Conservation (phyloP, 2,329 filamentous ascomycete species). For the Colletotrichum gloeosporioides region DNA sequence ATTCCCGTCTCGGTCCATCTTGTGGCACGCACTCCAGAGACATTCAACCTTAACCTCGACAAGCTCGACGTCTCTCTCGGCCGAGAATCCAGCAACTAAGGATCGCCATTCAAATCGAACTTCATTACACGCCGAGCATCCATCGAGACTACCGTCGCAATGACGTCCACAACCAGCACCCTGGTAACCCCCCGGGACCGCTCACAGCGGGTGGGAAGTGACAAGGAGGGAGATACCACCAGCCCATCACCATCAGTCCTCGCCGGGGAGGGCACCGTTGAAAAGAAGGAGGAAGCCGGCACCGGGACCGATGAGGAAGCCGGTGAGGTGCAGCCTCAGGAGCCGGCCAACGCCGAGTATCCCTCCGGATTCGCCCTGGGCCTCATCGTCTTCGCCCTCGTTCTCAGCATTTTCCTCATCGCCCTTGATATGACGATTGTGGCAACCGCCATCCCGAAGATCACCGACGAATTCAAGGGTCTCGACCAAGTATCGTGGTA, state of each 20-base stretch:
- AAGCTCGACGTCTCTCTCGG: background rate
- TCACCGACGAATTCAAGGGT: conserved; percentile 57
- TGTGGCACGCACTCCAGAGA: conserved; percentile 10
- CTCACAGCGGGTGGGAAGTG: background rate
- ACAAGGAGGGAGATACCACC: conserved; percentile 10
- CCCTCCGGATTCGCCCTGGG: conserved; percentile 42
- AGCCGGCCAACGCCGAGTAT: conserved; percentile 38
- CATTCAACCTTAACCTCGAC: background rate
- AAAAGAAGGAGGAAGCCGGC: conserved; percentile 13
- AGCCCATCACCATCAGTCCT: conserved; percentile 15
- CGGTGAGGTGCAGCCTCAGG: background rate
- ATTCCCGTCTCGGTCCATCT: background rate
- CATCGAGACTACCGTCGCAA: background rate
- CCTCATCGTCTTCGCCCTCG: conserved; percentile 51
- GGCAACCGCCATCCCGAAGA: conserved; percentile 62
- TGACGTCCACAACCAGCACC: conserved; percentile 15
- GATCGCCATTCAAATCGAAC: background rate
- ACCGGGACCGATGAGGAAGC: conserved; percentile 15
- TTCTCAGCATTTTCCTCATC: conserved; percentile 54
- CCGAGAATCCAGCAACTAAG: background rate
- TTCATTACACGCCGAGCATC: background rate
- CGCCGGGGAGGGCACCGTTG: background rate
- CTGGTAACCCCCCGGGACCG: conserved; percentile 2
- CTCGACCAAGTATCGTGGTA: conserved; percentile 65
- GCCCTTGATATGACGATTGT: conserved; percentile 60